Evolutionary conservation across 805 yeast species (phyloP).

Genomic region (Saturnispora dispora): DNA sequence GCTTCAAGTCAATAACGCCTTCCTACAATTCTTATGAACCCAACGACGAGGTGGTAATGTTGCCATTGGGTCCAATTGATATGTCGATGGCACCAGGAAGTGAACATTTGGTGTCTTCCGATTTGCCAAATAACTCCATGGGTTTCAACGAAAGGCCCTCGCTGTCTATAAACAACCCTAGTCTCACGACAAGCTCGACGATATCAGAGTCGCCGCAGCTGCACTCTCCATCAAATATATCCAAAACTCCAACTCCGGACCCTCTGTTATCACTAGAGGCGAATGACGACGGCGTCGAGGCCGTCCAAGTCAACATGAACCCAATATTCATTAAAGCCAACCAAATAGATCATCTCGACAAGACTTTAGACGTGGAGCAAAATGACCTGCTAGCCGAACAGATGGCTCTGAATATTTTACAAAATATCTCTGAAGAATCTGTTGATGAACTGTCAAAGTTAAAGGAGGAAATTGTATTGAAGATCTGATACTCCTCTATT

Average conservation of each 20-base stretch:
- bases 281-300: neutral
- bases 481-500: conserved; percentile 6
- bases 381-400: conserved; percentile 28
- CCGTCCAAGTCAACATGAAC: conserved; percentile 8
- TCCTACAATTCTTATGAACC: neutral
- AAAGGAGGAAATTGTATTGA: conserved; percentile 22
- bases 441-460: conserved; percentile 24
- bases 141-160: conserved; percentile 10
- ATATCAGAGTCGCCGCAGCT: neutral
- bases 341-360: conserved; percentile 28
- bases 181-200: conserved; percentile 3
- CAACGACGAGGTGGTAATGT: conserved; percentile 16
- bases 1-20: conserved; percentile 1
- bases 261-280: neutral
- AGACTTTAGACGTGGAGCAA: conserved; percentile 16
- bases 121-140: conserved; percentile 4
- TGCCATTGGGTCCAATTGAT: conserved; percentile 23
- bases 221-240: neutral
- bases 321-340: conserved; percentile 25
- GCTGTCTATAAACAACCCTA: conserved; percentile 8
- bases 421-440: conserved; percentile 24
- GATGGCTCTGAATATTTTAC: conserved; percentile 28
- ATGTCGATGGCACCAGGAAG: conserved; percentile 17
- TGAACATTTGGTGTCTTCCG: conserved; percentile 17
- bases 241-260: neutral